phyloP scores from a whole-genome alignment of 345 rosid species.

The Pistacia integerrima region DNA sequence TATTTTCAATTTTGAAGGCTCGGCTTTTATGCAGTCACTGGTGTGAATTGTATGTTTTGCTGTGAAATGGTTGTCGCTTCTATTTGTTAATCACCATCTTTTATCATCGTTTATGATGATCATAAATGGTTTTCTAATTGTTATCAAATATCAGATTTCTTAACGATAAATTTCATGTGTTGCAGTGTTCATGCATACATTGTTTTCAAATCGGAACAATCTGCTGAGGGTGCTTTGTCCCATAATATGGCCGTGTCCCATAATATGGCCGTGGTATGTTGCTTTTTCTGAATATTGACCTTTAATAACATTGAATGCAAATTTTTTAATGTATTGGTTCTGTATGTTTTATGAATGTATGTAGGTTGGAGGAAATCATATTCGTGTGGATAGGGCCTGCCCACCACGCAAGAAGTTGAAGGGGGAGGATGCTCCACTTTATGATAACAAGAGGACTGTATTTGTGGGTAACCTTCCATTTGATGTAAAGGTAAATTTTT shows the following conservation, averaged over 20 bases:
- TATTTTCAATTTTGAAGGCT: neutral
- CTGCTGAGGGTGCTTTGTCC: conserved; percentile 83
- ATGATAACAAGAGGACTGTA: conserved; percentile 83
- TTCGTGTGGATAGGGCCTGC: conserved; percentile 95
- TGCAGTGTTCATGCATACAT: conserved; percentile 93
- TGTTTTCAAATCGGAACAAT: conserved; percentile 82
- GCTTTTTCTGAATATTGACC: neutral
- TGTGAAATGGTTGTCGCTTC: neutral
- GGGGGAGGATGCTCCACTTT: conserved; percentile 54
- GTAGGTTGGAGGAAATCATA: conserved; percentile 85
- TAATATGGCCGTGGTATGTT: conserved; percentile 92
- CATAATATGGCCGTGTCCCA: no score
- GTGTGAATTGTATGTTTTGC: neutral
- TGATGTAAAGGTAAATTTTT: conserved; percentile 78
- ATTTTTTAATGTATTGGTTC: conserved; percentile 6
- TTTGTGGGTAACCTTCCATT: conserved; percentile 95
- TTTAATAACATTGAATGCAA: neutral
- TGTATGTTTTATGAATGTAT: conserved; percentile 13
- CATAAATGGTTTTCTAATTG: neutral
- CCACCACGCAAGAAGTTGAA: conserved; percentile 94
- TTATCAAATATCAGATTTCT: neutral
- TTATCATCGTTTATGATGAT: neutral
- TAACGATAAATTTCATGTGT: conserved; percentile 17
- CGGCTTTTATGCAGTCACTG: neutral
- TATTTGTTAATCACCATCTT: neutral